phyloP scores from a whole-genome alignment of 129 eudicot genomes.

The Saposhnikovia divaricata region DNA sequence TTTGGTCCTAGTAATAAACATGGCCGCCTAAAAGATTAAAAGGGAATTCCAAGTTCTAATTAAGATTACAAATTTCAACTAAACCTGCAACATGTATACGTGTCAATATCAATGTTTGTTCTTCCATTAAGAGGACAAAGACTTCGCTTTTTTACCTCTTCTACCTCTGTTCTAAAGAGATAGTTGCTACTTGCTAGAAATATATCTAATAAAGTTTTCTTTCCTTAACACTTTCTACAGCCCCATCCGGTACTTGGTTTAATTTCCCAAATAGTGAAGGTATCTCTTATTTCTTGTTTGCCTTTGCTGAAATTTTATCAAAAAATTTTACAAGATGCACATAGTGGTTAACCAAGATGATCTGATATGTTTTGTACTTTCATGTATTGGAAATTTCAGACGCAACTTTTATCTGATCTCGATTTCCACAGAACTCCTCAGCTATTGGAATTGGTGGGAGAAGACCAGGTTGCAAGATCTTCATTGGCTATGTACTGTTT shows the following conservation, averaged over 20 bases:
- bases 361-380: neutral
- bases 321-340: neutral
- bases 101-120: neutral
- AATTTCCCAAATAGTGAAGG: slow-evolving; percentile 64
- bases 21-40: neutral
- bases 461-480: slow-evolving; percentile 33
- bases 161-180: neutral
- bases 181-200: neutral
- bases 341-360: neutral
- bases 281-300: slow-evolving; percentile 12
- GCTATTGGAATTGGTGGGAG: slow-evolving; percentile 57
- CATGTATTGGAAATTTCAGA: slow-evolving; percentile 23
- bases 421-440: slow-evolving; percentile 56
- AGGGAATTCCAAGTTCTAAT: neutral
- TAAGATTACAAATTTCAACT: neutral
- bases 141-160: neutral
- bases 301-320: neutral
- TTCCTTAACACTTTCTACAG: slow-evolving; percentile 28
- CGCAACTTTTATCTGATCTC: slow-evolving; percentile 52
- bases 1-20: neutral
- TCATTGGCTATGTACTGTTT: slow-evolving; percentile 14
- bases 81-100: neutral
- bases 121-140: neutral
- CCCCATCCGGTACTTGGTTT: slow-evolving; percentile 53
- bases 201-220: slow-evolving; percentile 8